Evolutionary conservation across 2,329 filamentous ascomycete species (phyloP).

Genomic region (Aureobasidium sp.): DNA sequence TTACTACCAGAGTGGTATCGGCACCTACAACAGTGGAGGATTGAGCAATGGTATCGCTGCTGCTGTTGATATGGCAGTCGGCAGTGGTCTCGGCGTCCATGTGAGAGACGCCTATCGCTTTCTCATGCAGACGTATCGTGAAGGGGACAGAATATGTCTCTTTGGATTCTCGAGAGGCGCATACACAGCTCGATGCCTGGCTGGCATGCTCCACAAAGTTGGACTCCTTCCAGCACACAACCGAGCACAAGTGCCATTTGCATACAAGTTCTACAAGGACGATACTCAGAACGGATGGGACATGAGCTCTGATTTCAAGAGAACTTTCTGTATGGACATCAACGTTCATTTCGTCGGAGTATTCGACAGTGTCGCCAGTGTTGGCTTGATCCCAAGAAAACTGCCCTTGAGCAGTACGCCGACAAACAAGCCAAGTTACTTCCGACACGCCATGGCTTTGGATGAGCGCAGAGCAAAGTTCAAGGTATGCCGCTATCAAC

Average conservation of each 20-base stretch:
- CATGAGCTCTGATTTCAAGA: constrained; percentile 38
- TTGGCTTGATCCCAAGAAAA: constrained; percentile 36
- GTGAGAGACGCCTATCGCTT: constrained; percentile 39
- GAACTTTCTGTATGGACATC: constrained; percentile 39
- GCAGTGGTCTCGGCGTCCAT: constrained; percentile 37
- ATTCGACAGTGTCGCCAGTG: constrained; percentile 37
- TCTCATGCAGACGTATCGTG: constrained; percentile 43
- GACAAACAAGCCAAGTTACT: constrained; percentile 32
- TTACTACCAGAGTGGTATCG: constrained; percentile 42
- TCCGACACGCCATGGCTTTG: constrained; percentile 40
- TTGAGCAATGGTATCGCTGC: constrained; percentile 34
- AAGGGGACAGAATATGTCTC: constrained; percentile 43
- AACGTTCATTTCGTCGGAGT: constrained; percentile 39
- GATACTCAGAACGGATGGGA: constrained; percentile 34
- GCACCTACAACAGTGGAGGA: constrained; percentile 38
- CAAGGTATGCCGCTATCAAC: constrained; percentile 35
- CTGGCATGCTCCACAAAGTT: constrained; percentile 40
- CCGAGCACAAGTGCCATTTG: constrained; percentile 35
- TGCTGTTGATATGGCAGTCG: constrained; percentile 39
- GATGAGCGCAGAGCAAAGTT: constrained; percentile 41
- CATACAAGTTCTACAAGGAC: constrained; percentile 41
- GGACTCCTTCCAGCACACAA: constrained; percentile 31
- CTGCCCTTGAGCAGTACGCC: constrained; percentile 34
- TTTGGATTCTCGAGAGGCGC: constrained; percentile 45
- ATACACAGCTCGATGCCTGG: constrained; percentile 46